Base-by-base conservation (phyloP, 164 flowering plant genomes). In the Macadamia tetraphylla region DNA sequence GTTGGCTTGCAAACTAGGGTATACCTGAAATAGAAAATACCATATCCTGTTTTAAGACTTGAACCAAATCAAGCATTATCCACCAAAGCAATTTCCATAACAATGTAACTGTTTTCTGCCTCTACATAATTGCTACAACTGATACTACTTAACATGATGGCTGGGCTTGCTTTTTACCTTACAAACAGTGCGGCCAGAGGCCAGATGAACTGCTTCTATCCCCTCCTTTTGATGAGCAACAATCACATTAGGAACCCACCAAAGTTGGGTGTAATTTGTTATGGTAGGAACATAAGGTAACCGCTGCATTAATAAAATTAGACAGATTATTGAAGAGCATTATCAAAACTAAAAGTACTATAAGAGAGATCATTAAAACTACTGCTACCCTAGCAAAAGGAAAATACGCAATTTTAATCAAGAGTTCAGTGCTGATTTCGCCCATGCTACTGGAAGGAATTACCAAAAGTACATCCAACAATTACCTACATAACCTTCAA, bases 221-320 rank as follows among this genome's bases (percentile, higher is more conserved):
- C 99, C 98, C 84, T 92, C 98, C 76, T 91, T 92, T 66, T 83
- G 91, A 85, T 92, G 99, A 70, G 92, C 92, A 67, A 95, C 98
- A 74, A 95, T 81, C 74, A 95, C 98, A 85, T 95, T 95, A 65
- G 99, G 97, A 63, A 95, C 90, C 98, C 99, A 95, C 98, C 98
- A 95, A 43, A 92, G 85, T 66, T 88, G 81, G 32, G 99, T 95
- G 79, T 92, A 70, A 73, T 95, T 95, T 75, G 99, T 91, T 77
- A 95, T 95, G 30, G 97, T 89, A 31, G 98, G 97, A 78, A 92
- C 67, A 73, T 89, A 95, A 42, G 75, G 82, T 30, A 53, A 5
- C 63, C 85, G 83, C 98, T 95, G 90, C 83, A 84, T 40, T 57
- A 62, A 67, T 29, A 74, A 66, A 66, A 11, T 42, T 49, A 62